Base-by-base conservation (phyloP, 2,329 filamentous ascomycete genomes). In the Ophiostoma sp. region DNA sequence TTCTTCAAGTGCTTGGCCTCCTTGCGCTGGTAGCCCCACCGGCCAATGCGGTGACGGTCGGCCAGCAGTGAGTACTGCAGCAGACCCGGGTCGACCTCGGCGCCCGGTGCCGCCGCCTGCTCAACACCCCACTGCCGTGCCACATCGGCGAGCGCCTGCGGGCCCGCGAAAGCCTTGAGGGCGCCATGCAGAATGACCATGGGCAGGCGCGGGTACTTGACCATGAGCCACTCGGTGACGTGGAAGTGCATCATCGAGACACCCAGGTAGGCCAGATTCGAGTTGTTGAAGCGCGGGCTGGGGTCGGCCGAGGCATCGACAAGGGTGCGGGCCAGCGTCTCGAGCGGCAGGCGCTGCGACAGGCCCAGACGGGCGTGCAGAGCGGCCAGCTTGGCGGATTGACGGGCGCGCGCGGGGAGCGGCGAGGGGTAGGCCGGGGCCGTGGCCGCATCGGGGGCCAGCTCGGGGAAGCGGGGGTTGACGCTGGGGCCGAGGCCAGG, bases 101-200 rank as follows among this genome's bases (percentile, higher is more conserved):
- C 89, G 69, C 95, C 96, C 0, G 96, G 96, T 25, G 90, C 91
- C 12, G 92, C 93, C n/a, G 93, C 95, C 59, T 87, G 84, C 81
- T 98, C 95, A 19, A 98, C 90, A 83, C 96, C 96, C 96, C 96
- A 99, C 83, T 96, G 92, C 75, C 87, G 85, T 19, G 93, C 90
- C 76, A 98, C 88, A 25, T 90, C 86, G 70, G 91, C 85, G 64
- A 98, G 87, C 0, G 95, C 90, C 77, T 90, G 89, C 6, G 89
- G 87, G 4, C 96, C 96, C 64, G 91, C 88, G 81, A 94, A 98
- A 64, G 93, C 94, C 79, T 92, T 91, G 85, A 97, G 91, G 42
- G 94, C 92, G 71, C 94, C 90, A 83, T 94, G 97, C 70, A 97
- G 85, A 73, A 99, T 92, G n/a, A 88, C 84, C 87, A 96, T 92